These are phyloP conservation scores for Arabidopsis arenosa DNA, from an alignment of 345 rosid genomes.

Conservation along the genomic window DNA sequence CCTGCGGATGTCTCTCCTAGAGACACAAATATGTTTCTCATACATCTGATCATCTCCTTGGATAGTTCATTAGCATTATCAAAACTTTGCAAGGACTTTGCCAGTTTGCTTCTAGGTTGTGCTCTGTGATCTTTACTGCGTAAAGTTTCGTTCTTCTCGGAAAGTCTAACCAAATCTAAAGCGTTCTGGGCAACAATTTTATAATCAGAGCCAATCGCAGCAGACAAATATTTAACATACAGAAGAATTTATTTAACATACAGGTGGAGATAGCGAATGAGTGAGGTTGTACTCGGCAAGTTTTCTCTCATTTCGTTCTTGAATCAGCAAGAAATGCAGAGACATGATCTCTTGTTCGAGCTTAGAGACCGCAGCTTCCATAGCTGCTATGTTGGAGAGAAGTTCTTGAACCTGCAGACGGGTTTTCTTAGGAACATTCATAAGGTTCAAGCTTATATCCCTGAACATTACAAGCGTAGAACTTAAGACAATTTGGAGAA, in stretches of 20 bases:
- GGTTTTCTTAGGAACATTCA: neutral
- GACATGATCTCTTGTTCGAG: slow-evolving; percentile 82
- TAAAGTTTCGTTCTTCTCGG: slow-evolving; percentile 18
- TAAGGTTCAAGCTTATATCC: neutral
- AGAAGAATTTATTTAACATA: slow-evolving; percentile 25
- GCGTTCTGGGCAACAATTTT: slow-evolving; percentile 30
- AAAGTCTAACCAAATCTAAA: slow-evolving; percentile 31
- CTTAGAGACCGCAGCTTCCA: slow-evolving; percentile 70
- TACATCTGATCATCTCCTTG: slow-evolving; percentile 90
- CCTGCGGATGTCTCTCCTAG: slow-evolving; percentile 76
- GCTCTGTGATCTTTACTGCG: slow-evolving; percentile 32
- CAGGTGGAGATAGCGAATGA: slow-evolving; percentile 57
- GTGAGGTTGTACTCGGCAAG: slow-evolving; percentile 73
- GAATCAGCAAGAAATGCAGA: slow-evolving; percentile 88
- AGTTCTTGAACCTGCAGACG: slow-evolving; percentile 68
- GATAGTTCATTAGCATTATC: slow-evolving; percentile 50
- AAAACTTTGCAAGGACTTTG: slow-evolving; percentile 28
- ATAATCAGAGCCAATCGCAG: slow-evolving; percentile 29
- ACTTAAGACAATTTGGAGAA: neutral
- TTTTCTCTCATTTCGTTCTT: slow-evolving; percentile 87
- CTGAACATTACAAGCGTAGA: neutral
- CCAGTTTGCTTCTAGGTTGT: slow-evolving; percentile 34
- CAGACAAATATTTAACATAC: slow-evolving; percentile 9
- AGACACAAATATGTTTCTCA: slow-evolving; percentile 87
- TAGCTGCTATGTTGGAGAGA: slow-evolving; percentile 58